Percentiles rank a stretch among this genome's conserved stretches.
phyloP scores from a whole-genome alignment of 371 early-diverging fungal genomes.

The Smittium mucronatum region DNA sequence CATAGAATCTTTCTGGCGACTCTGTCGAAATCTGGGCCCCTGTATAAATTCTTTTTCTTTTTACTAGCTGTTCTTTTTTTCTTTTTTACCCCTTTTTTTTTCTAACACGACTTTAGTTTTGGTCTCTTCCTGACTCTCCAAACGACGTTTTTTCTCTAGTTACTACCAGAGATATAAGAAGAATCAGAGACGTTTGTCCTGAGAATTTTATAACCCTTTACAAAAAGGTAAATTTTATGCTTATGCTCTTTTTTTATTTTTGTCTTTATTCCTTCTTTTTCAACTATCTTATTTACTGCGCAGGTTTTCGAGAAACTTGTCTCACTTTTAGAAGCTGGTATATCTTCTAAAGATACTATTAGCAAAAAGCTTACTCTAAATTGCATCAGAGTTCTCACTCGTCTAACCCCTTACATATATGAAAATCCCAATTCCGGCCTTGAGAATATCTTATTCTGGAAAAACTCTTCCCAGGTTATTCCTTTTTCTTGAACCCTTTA shows the following conservation, averaged over 20 bases:
- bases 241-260: neutral
- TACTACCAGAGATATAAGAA: conserved; percentile 65
- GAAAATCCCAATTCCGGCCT: neutral
- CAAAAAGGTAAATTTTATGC: conserved; percentile 23
- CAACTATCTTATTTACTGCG: neutral
- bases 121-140: conserved; percentile 61
- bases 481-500: neutral
- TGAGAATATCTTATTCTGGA: neutral
- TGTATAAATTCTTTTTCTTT: neutral
- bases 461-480: neutral
- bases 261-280: neutral
- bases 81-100: too few species aligned
- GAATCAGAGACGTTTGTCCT: conserved; percentile 53
- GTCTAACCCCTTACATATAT: neutral
- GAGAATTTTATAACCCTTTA: conserved; percentile 61
- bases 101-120: conserved; percentile 38
- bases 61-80: too few species aligned
- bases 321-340: neutral
- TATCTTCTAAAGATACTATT: neutral
- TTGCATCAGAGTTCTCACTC: neutral
- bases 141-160: conserved; percentile 80
- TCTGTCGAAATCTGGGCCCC: neutral
- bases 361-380: neutral
- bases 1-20: neutral
- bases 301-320: neutral